Evolutionary conservation across 495 filamentous ascomycete genomes (phyloP).

Genomic region (Aspergillus sparsus): DNA sequence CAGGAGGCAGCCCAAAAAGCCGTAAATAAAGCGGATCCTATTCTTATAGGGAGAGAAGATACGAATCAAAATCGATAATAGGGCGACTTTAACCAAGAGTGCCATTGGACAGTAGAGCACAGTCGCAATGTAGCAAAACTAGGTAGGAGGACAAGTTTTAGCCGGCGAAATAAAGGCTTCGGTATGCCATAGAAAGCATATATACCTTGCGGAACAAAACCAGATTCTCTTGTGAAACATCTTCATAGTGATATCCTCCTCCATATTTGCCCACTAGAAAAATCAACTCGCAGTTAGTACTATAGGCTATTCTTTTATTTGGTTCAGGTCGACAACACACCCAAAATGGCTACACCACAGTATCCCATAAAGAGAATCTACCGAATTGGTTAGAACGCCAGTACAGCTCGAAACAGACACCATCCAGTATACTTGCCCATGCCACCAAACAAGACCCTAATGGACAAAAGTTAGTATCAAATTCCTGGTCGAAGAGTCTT

Average conservation of each 20-base stretch:
- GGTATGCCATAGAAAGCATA: neutral
- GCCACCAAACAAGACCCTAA: conserved; percentile 37
- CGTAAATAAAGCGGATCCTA: conserved; percentile 45
- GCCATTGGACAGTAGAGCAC: conserved; percentile 53
- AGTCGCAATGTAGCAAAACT: conserved; percentile 44
- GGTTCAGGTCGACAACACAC: conserved; percentile 25
- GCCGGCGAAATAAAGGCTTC: neutral
- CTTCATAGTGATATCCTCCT: conserved; percentile 36
- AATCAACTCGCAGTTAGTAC: conserved; percentile 7
- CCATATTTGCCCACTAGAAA: conserved; percentile 39
- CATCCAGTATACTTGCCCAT: conserved; percentile 32
- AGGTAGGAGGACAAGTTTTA: neutral
- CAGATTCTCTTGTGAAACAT: conserved; percentile 24
- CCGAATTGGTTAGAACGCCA: neutral
- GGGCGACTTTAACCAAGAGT: conserved; percentile 47
- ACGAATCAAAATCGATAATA: conserved; percentile 50
- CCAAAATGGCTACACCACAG: conserved; percentile 36
- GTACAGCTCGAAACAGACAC: neutral
- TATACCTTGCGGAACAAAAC: conserved; percentile 37
- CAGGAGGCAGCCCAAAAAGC: conserved; percentile 45
- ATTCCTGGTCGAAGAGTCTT: neutral
- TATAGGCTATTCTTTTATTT: neutral
- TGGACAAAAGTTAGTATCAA: conserved; percentile 16
- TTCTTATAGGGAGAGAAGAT: conserved; percentile 46
- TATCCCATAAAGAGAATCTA: conserved; percentile 43